phyloP scores from a whole-genome alignment of 2,329 filamentous ascomycete genomes.

The Aspergillus phoenicis region DNA sequence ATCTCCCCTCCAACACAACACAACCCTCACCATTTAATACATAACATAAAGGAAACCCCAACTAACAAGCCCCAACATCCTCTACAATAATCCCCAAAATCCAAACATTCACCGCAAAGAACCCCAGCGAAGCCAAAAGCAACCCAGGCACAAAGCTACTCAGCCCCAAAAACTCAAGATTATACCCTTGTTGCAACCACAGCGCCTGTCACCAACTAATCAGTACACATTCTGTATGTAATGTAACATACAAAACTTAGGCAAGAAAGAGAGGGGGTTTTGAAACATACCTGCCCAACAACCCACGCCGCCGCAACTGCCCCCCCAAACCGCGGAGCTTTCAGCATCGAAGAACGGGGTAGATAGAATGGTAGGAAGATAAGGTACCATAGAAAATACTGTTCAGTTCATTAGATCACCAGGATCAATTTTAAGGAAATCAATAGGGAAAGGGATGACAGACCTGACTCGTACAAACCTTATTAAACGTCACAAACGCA shows the following conservation, averaged over 20 bases:
- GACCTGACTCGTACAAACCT: constrained; percentile 98
- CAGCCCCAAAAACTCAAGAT: constrained; percentile 75
- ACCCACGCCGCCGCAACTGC: constrained; percentile 73
- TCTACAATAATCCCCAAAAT: constrained; percentile 77
- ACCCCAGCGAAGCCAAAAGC: constrained; percentile 72
- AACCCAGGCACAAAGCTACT: constrained; percentile 86
- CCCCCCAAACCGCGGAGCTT: constrained; percentile 62
- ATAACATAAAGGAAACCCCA: too few relatives aligned
- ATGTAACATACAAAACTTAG: too few relatives aligned
- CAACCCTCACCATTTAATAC: too few relatives aligned
- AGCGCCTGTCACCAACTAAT: constrained; percentile 47
- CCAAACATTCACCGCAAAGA: constrained; percentile 86
- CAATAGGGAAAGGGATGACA: too few relatives aligned
- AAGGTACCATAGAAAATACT: constrained; percentile 99
- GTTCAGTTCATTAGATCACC: too few relatives aligned
- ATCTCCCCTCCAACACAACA: too few relatives aligned
- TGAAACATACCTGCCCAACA: constrained; percentile 60
- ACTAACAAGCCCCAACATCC: constrained; percentile 55
- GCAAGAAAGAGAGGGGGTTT: too few relatives aligned
- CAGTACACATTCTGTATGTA: too few relatives aligned
- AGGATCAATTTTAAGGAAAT: too few relatives aligned
- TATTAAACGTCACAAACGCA: constrained; percentile 96
- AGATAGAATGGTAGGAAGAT: constrained; percentile 91
- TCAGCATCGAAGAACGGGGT: constrained; percentile 72
- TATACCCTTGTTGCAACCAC: constrained; percentile 76